Conservation (phyloP, 495 filamentous ascomycete genomes). For the Neurospora discreta region DNA sequence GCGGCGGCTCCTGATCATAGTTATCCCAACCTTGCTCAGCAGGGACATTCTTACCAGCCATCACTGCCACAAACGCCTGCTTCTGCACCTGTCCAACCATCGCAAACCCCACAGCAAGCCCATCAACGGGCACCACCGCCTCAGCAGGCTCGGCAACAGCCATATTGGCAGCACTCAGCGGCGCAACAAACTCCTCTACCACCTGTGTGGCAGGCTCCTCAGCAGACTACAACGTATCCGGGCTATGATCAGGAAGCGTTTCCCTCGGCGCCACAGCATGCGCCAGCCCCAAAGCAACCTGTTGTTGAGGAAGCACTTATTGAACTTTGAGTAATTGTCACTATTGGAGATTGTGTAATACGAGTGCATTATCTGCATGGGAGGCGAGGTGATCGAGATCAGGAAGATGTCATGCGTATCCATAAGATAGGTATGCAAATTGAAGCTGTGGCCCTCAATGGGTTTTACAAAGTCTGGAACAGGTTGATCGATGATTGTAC, state of each 20-base stretch:
- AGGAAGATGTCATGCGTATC: neutral
- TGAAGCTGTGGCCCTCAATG: neutral
- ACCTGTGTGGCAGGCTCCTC: conserved; percentile 34
- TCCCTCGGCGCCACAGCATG: conserved; percentile 50
- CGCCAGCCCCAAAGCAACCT: conserved; percentile 40
- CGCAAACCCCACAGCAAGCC: conserved; percentile 25
- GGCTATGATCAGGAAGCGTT: conserved; percentile 56
- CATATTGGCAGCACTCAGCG: conserved; percentile 31
- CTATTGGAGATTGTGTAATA: conserved; percentile 31
- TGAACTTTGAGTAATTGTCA: conserved; percentile 47
- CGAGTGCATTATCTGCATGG: conserved; percentile 19
- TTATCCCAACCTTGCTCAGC: conserved; percentile 34
- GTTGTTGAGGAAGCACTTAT: conserved; percentile 85
- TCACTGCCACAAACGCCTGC: conserved; percentile 33
- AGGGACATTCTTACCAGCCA: conserved; percentile 28
- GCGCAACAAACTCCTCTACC: conserved; percentile 24
- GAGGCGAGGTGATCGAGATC: neutral
- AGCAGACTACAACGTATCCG: conserved; percentile 31
- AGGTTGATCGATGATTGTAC: neutral
- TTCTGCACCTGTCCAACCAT: conserved; percentile 26
- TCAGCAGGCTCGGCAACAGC: conserved; percentile 17
- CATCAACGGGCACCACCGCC: conserved; percentile 19
- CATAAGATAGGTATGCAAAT: neutral
- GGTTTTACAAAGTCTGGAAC: neutral
- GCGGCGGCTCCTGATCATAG: conserved; percentile 23